phyloP scores from a whole-genome alignment of 208 protist species.

The Chromosphaera perkinsii region DNA sequence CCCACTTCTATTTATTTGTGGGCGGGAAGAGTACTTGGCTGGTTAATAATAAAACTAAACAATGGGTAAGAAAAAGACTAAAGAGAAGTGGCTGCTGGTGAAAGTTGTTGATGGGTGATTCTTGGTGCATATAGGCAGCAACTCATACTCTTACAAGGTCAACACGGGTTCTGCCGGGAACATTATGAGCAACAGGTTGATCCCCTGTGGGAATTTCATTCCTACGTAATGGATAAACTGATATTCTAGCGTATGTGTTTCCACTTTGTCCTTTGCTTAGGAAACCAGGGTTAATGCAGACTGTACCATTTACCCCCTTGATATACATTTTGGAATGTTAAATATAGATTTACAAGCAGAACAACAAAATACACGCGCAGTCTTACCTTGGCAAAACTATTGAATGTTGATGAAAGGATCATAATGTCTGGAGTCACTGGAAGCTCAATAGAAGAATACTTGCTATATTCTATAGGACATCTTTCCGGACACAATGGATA shows the following conservation, averaged over 20 bases:
- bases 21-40: too few species aligned
- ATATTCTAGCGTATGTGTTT: conserved; percentile 1
- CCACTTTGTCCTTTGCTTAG: conserved; percentile 8
- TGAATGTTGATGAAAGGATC: conserved; percentile 5
- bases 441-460: too few species aligned
- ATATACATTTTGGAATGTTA: too few species aligned
- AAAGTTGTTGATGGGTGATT: too few species aligned
- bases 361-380: background rate
- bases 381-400: conserved; percentile 23
- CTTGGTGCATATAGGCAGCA: too few species aligned
- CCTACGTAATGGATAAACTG: background rate
- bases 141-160: conserved; percentile 14
- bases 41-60: too few species aligned
- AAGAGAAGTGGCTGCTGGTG: too few species aligned
- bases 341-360: too few species aligned
- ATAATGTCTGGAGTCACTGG: conserved; percentile 18
- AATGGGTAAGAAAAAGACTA: too few species aligned
- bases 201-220: background rate
- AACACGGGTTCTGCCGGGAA: conserved; percentile 4
- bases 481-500: conserved; percentile 19
- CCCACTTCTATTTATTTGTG: too few species aligned
- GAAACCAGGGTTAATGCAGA: conserved; percentile 12
- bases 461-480: too few species aligned
- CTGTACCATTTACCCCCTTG: conserved; percentile 6
- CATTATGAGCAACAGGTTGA: background rate